Evolutionary conservation across 176 grass and related monocot species (phyloP), one percentile per base, ranked within the genome.

Genomic region (Bothriochloa decipiens): DNA sequence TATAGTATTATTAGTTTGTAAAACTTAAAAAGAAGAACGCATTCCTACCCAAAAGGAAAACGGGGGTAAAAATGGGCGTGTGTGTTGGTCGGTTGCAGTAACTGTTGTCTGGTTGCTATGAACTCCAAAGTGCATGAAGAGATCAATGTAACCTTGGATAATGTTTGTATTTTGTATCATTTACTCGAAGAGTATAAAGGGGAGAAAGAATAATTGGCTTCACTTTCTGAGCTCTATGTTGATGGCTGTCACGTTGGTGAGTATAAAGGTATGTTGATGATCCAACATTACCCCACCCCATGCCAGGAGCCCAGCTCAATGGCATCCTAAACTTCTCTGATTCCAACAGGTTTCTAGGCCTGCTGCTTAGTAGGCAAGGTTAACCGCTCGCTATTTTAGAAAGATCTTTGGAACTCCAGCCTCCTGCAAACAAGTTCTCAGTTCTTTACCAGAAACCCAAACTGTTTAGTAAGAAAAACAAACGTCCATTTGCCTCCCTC

Each of bases 1-100:
- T 89, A 89, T 68, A 82, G 87, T 77, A 62, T 49, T 81, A 75
- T 36, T 85, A 85, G 70, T 79, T 69, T 85, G 71, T 76, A 75
- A 89, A 80, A 23, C 33, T 65, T 75, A 7, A 60, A 61, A 61
- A 46, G 40, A 80, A 32, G 26, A 80, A 33, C 1, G 4, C 0
- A 0, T 69, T 81, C 20, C 65, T 53, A 33, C 26, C 2, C 16
- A 67, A 79, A 18, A 1, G 0, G 12, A 22, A 35, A 36, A 14
- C n/a, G 22, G 22, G 1, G 17, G 11, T 68, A 67, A 47, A 18
- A 81, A 72, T 62, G 43, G 40, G 13, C 13, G 16, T 39, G 45
- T 72, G 68, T 74, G 87, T 58, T 80, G 87, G 60, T 79, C 1
- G 14, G 4, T 62, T 14, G 15, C 13, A 46, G 14, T 4, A 29